phyloP scores from a whole-genome alignment of 495 filamentous ascomycete genomes.

The Halenospora varia region DNA sequence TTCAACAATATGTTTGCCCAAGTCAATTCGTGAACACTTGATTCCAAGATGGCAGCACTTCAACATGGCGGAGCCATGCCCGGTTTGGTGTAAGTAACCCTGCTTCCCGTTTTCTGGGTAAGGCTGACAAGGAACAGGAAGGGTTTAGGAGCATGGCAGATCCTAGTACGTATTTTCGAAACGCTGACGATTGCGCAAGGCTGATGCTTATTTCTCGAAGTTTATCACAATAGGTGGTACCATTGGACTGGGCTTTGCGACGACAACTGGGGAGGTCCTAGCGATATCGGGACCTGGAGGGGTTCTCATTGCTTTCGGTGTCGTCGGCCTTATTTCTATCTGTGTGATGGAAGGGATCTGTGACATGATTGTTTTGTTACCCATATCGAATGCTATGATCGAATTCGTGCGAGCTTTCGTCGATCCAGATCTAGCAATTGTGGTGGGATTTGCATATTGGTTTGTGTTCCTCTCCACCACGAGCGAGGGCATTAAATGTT shows the following conservation, averaged over 20 bases:
- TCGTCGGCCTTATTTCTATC: constrained; percentile 29
- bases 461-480: not conserved
- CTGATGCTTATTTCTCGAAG: constrained; percentile 15
- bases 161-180: not conserved
- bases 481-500: not conserved
- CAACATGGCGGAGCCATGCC: not conserved
- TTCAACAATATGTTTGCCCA: not conserved
- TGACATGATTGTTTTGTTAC: constrained; percentile 31
- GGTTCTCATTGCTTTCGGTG: constrained; percentile 25
- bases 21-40: not conserved
- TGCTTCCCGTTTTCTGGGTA: not conserved
- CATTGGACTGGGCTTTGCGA: constrained; percentile 32
- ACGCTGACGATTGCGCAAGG: not conserved
- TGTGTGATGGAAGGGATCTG: constrained; percentile 32
- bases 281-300: constrained; percentile 32
- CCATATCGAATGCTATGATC: constrained; percentile 32
- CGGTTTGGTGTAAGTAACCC: not conserved
- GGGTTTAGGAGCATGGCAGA: not conserved
- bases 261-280: constrained; percentile 25
- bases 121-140: not conserved
- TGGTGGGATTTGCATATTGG: constrained; percentile 27
- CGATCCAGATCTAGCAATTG: constrained; percentile 30
- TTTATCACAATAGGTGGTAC: constrained; percentile 32
- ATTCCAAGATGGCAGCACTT: not conserved
- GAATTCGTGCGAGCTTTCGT: constrained; percentile 32